Evolutionary conservation across 805 yeast species (phyloP).

Genomic region (Nematodospora valgi): DNA sequence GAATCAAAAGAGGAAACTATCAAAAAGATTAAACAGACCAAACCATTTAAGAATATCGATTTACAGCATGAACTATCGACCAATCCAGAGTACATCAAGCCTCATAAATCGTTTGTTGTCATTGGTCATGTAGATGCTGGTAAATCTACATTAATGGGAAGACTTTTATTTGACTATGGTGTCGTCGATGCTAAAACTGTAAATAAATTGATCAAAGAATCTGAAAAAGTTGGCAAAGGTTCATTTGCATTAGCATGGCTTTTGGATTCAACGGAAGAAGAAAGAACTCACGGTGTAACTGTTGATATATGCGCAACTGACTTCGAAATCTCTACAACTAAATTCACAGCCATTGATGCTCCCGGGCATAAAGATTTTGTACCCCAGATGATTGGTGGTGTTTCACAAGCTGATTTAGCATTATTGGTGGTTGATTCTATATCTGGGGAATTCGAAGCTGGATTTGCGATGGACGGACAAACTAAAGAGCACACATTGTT

Average conservation of each 20-base stretch:
- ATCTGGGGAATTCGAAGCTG: constrained; percentile 67
- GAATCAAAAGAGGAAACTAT: constrained; percentile 10
- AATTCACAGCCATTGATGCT: constrained; percentile 74
- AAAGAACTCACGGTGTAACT: constrained; percentile 73
- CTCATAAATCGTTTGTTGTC: constrained; percentile 68
- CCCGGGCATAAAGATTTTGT: constrained; percentile 84
- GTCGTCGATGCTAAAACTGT: constrained; percentile 63
- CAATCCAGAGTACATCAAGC: constrained; percentile 38
- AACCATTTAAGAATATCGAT: constrained; percentile 44
- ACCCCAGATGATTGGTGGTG: constrained; percentile 84
- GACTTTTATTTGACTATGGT: constrained; percentile 63
- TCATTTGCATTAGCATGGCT: constrained; percentile 86
- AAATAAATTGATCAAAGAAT: constrained; percentile 60
- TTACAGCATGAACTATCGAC: constrained; percentile 34
- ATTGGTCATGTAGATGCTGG: constrained; percentile 89
- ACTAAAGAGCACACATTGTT: constrained; percentile 75
- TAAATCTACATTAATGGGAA: constrained; percentile 75
- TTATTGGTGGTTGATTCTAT: constrained; percentile 67
- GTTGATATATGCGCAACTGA: constrained; percentile 70
- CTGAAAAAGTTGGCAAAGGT: constrained; percentile 65
- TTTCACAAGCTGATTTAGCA: constrained; percentile 74
- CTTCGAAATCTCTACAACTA: constrained; percentile 52
- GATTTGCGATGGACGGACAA: constrained; percentile 66
- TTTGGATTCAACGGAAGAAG: constrained; percentile 77
- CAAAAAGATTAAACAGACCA: constrained; percentile 21